These are phyloP conservation scores for Tetrastigma voinierianum DNA, from an alignment of 164 flowering plant genomes.

Conservation along the genomic window DNA sequence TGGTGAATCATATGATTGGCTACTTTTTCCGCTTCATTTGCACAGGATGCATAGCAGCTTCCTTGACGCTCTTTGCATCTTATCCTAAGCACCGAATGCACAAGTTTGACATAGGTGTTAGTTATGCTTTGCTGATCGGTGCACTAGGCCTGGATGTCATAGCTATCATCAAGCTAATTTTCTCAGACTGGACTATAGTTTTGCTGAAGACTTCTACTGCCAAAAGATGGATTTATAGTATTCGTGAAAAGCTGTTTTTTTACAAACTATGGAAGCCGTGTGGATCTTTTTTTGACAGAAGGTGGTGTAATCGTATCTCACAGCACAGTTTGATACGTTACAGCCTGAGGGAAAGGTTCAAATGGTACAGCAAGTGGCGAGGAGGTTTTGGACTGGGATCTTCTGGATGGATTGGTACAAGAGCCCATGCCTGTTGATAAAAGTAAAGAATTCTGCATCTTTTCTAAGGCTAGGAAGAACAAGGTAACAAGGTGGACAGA, in stretches of 20 bases:
- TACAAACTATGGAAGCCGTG: background rate
- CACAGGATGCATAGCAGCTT: constrained; percentile 11
- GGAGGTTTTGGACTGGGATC: too few species aligned
- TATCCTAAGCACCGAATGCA: constrained; percentile 3
- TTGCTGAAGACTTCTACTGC: background rate
- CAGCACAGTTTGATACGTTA: constrained; percentile 26
- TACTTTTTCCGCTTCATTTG: constrained; percentile 18
- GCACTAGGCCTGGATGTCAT: constrained; percentile 35
- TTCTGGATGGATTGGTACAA: too few species aligned
- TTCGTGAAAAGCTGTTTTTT: background rate
- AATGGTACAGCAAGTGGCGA: background rate
- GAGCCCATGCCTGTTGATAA: too few species aligned
- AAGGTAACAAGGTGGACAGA: background rate
- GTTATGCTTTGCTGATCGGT: constrained; percentile 42
- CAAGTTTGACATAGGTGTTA: constrained; percentile 25
- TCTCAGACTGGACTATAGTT: constrained; percentile 42
- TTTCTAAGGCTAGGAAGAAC: too few species aligned
- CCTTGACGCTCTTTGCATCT: constrained; percentile 18
- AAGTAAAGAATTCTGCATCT: too few species aligned
- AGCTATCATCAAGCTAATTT: constrained; percentile 28
- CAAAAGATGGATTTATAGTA: background rate
- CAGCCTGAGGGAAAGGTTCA: constrained; percentile 12
- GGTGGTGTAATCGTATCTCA: constrained; percentile 34
- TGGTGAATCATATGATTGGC: constrained; percentile 20
- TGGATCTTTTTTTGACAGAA: background rate